Base-by-base conservation (phyloP, 345 rosid species). In the Aquilaria malaccensis region DNA sequence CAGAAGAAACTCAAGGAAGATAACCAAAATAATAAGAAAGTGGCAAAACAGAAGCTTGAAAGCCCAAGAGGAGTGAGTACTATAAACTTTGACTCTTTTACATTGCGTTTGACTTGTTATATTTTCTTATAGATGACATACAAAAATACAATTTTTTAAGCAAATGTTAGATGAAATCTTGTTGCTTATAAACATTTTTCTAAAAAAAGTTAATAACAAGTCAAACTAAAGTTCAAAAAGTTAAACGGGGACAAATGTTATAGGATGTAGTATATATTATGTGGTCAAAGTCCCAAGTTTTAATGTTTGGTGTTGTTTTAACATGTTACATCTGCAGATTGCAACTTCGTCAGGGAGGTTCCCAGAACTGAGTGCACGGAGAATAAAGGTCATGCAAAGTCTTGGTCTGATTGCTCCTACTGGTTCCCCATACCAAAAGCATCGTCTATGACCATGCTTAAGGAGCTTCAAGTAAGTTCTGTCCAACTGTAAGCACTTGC, bases 331-430 rank as follows among this genome's bases (percentile, higher is more conserved):
- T 30, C 50, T 46, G 45, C 65, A 80, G 85, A 72, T 61, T 49
- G 37, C 37, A 46, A 49, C 51, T 9, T 54, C 65, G 5, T 56
- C 53, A 1, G 73, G 52, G 62, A 60, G 60, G 55, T 69, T 73
- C 7, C 70, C 68, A 53, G 78, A 68, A 50, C 73, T 68, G 12
- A 78, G 81, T 30, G 71, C 75, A 2, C 70, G 88, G 52, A 68
- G 76, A 69, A 43, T 64, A 41, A 80, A 82, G 77, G 93, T 86
- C 61, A 83, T 83, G 87, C 79, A 76, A 69, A 74, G 66, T 57
- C 87, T 83, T 29, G 89, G 82, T 54, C 63, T 86, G 70, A 11
- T 56, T 62, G 79, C 86, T 7, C 89, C 93, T 58, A 64, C 75
- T 3, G 93, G 89, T 43, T 83, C 88, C 5, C 93, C 93, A 64